These are phyloP conservation scores for Pseudozyma tsukubaensis DNA, from an alignment of 1,284 basidiomycete genomes.

Conservation along the genomic window DNA sequence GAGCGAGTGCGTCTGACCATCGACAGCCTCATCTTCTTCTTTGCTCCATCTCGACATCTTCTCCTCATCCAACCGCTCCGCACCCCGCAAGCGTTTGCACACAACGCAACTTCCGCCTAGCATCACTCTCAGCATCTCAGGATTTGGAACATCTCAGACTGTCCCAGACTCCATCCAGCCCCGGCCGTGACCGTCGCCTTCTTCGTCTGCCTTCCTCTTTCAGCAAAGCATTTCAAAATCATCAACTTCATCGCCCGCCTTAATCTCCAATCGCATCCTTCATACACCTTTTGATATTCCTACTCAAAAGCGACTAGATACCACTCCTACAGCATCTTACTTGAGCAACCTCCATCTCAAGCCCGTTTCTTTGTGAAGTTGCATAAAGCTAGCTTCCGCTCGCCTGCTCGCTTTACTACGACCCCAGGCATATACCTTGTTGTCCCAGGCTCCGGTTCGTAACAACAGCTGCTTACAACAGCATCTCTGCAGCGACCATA, in stretches of 20 bases:
- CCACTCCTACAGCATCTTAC: constrained; percentile 20
- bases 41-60: neutral
- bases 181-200: neutral
- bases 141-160: neutral
- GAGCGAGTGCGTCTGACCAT: too few relatives aligned
- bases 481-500: too few relatives aligned
- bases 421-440: constrained; percentile 6
- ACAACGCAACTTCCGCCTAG: neutral
- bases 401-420: too few relatives aligned
- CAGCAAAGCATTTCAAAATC: constrained; percentile 16
- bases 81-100: neutral
- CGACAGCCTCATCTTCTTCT: too few relatives aligned
- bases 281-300: constrained; percentile 19
- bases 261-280: constrained; percentile 24
- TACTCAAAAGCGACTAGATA: constrained; percentile 39
- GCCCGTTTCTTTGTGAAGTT: too few relatives aligned
- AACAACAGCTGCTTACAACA: too few relatives aligned
- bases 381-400: too few relatives aligned
- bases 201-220: neutral
- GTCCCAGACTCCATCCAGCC: too few relatives aligned
- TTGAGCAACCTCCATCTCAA: constrained; percentile 4
- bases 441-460: too few relatives aligned
- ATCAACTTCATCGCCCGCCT: constrained; percentile 16
- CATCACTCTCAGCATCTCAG: neutral
- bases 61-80: neutral